These are phyloP conservation scores for Gillenia trifoliata DNA, from an alignment of 306 rosid species.

Conservation along the genomic window DNA sequence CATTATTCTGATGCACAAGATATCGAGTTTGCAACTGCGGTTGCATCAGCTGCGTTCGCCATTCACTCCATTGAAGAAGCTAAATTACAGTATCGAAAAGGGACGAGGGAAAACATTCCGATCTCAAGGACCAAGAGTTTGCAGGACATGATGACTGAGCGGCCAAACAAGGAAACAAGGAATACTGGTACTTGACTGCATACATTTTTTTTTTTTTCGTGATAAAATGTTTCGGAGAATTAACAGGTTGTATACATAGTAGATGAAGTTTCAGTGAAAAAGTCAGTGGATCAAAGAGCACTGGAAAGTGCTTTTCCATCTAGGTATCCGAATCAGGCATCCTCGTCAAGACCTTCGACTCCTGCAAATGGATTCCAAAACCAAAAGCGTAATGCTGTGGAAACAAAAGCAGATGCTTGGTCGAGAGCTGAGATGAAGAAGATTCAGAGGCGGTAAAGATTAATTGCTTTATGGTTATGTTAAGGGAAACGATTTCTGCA, in stretches of 20 bases:
- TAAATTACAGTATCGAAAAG: constrained; percentile 26
- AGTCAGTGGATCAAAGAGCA: constrained; percentile 28
- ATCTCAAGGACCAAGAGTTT: constrained; percentile 27
- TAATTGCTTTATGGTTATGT: background rate
- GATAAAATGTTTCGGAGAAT: background rate
- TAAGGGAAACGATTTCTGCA: background rate
- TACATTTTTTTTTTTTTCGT: background rate
- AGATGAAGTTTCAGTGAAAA: constrained; percentile 44
- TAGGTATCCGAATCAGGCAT: constrained; percentile 20
- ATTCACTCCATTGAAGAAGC: constrained; percentile 49
- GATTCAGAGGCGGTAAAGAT: constrained; percentile 46
- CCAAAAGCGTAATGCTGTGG: constrained; percentile 17
- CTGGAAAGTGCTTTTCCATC: constrained; percentile 23
- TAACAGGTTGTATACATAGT: constrained; percentile 10
- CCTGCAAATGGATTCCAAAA: constrained; percentile 25
- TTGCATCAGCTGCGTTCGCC: constrained; percentile 59
- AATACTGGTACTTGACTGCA: constrained; percentile 18
- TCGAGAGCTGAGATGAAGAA: constrained; percentile 45
- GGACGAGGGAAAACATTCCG: constrained; percentile 24
- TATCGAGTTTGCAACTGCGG: constrained; percentile 44
- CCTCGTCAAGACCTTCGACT: constrained; percentile 23
- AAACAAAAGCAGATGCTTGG: constrained; percentile 45
- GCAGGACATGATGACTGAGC: constrained; percentile 18
- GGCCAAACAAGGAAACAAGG: constrained; percentile 28
- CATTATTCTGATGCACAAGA: constrained; percentile 34